phyloP scores from a whole-genome alignment of 2,329 filamentous ascomycete genomes.

The Verticillium longisporum region DNA sequence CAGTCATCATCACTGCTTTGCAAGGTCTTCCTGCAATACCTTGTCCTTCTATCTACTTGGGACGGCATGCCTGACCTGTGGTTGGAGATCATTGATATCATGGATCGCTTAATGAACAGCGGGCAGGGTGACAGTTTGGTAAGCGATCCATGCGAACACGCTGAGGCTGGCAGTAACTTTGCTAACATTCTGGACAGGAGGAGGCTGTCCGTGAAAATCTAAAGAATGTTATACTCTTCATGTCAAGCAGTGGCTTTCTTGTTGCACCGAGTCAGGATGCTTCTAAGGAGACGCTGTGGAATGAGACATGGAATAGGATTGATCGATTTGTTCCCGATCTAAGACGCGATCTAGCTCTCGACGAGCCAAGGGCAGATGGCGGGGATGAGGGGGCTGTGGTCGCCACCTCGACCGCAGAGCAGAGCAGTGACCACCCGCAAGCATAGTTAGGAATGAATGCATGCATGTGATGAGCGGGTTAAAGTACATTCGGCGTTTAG shows the following conservation, averaged over 20 bases:
- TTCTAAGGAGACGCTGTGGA: slow-evolving; percentile 50
- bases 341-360: slow-evolving; percentile 47
- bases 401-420: background rate
- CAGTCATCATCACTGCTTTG: slow-evolving; percentile 86
- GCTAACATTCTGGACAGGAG: slow-evolving; percentile 46
- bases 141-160: slow-evolving; percentile 29
- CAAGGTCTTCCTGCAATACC: slow-evolving; percentile 92
- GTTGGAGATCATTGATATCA: slow-evolving; percentile 85
- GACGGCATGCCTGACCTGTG: slow-evolving; percentile 88
- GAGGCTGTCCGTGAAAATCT: slow-evolving; percentile 92
- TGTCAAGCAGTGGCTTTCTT: slow-evolving; percentile 83
- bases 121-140: slow-evolving; percentile 85
- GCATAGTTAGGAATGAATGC: background rate
- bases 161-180: background rate
- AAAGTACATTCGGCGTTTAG: background rate
- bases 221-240: slow-evolving; percentile 93
- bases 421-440: background rate
- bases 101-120: slow-evolving; percentile 94
- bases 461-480: background rate
- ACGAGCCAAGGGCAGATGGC: slow-evolving; percentile 24
- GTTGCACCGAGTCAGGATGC: slow-evolving; percentile 58
- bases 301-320: slow-evolving; percentile 59
- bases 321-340: slow-evolving; percentile 59
- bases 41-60: slow-evolving; percentile 77
- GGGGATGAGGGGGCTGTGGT: background rate